Evolutionary conservation across 2,329 filamentous ascomycete species (phyloP), one percentile per base, ranked within the genome.

Genomic region (Arthrobotrys megalospora): DNA sequence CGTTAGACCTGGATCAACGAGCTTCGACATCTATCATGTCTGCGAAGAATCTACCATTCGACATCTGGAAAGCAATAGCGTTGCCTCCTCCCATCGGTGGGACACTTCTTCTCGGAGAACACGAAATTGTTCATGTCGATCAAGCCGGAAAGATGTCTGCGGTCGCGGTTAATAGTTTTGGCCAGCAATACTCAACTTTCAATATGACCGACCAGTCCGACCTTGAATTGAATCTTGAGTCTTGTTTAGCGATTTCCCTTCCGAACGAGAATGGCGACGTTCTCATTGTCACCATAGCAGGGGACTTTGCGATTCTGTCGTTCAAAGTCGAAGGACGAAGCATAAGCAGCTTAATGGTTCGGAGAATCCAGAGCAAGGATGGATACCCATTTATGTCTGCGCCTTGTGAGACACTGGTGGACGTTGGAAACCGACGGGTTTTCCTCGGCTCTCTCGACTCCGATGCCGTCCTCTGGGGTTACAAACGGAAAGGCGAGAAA

Each of bases 91-190:
- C 95, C 0, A 91, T 98, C 47, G 96, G 96, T 24, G 96, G 96
- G 50, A 93, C 94, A 43, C 86, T 99, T 14, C 88, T 99, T 14
- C 86, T 98, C 19, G 96, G 96, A 32, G 88, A 89, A 58, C 98
- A 99, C 83, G 94, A 97, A 83, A 85, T 99, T 79, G 92, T 99
- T 77, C 96, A 99, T 84, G 90, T 99, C 80, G 95, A 98, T 83
- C 96, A 99, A 86, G 93, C 93, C 10, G 96, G 96, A 34, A 97
- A 97, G 84, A 89, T 94, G 11, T 97, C 93, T 82, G 95, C 94
- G 1, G 92, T 98, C 75, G 95, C 92, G 3, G 93, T 99, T 80
- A 99, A 99, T 82, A 89, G 93, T 38, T 96, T 97, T 85, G 91
- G 94, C 3, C 93, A 91, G 83, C 89, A 92, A 79, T 89, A 90